Conservation (phyloP, 2,329 filamentous ascomycete genomes). For the Epichloe coenophiala region DNA sequence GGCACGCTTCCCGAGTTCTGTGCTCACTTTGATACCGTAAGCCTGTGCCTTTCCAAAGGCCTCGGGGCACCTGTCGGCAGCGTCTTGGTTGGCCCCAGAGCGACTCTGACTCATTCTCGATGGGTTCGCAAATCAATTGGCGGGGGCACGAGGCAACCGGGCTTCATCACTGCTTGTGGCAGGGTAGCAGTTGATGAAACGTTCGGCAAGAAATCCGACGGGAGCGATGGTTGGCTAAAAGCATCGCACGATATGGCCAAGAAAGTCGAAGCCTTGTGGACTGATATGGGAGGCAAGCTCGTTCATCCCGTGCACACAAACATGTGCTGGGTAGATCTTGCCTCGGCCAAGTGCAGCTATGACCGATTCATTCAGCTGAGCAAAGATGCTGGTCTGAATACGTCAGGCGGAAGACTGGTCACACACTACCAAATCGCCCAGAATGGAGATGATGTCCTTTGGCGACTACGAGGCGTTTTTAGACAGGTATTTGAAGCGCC, state of each 20-base stretch:
- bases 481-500: conserved; percentile 16
- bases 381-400: conserved; percentile 27
- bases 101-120: conserved; percentile 24
- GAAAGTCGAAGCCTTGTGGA: conserved; percentile 57
- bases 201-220: conserved; percentile 24
- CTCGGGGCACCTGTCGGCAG: conserved; percentile 71
- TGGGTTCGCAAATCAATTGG: conserved; percentile 56
- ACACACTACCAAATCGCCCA: conserved; percentile 48
- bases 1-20: conserved; percentile 55
- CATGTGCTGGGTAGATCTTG: conserved; percentile 76
- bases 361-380: conserved; percentile 26
- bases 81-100: conserved; percentile 46
- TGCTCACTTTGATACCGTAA: conserved; percentile 58
- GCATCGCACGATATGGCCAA: conserved; percentile 50
- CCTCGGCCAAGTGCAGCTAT: conserved; percentile 35
- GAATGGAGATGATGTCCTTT: conserved; percentile 44
- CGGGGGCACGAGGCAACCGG: conserved; percentile 60
- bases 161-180: conserved; percentile 58
- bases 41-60: conserved; percentile 70
- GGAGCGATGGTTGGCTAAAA: conserved; percentile 42
- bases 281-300: conserved; percentile 52
- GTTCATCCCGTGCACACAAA: conserved; percentile 69
- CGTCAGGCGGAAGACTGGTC: conserved; percentile 29
- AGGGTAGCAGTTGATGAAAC: conserved; percentile 48
- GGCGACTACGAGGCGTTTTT: conserved; percentile 43